Conservation (phyloP, 306 rosid species). For the Corylus americana region DNA sequence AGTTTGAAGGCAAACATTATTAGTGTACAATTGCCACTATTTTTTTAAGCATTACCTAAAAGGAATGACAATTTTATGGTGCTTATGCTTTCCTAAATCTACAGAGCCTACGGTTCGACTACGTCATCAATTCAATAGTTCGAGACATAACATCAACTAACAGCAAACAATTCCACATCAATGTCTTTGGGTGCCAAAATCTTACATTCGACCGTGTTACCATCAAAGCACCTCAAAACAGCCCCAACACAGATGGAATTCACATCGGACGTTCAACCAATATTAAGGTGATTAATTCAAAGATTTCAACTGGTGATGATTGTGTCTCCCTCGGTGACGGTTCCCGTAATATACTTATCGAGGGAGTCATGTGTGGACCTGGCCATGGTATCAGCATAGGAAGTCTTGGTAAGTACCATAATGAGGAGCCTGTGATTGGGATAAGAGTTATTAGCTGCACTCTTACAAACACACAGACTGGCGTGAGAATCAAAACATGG, state of each 20-base stretch:
- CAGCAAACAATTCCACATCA: conserved; percentile 48
- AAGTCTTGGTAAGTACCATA: conserved; percentile 36
- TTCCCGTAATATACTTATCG: conserved; percentile 12
- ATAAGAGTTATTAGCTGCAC: conserved; percentile 37
- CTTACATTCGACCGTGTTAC: conserved; percentile 33
- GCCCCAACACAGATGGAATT: conserved; percentile 53
- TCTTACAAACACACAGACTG: conserved; percentile 27
- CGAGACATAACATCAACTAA: conserved; percentile 30
- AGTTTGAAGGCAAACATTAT: too few relatives aligned
- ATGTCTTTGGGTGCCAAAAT: conserved; percentile 33
- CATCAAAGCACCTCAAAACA: conserved; percentile 32
- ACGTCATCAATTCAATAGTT: conserved; percentile 31
- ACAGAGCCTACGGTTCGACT: conserved; percentile 42
- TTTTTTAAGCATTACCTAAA: neutral
- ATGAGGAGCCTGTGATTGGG: conserved; percentile 31
- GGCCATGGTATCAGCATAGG: conserved; percentile 57
- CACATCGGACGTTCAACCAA: conserved; percentile 46
- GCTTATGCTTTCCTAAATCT: neutral
- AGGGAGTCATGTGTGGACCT: conserved; percentile 42
- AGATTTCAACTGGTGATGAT: conserved; percentile 49
- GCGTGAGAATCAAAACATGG: conserved; percentile 59
- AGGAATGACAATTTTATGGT: neutral
- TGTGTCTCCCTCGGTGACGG: conserved; percentile 60
- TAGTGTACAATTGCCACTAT: too few relatives aligned
- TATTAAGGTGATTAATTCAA: conserved; percentile 32